Conservation (phyloP, 805 yeast species). For the Suhomyces kilbournensis region DNA sequence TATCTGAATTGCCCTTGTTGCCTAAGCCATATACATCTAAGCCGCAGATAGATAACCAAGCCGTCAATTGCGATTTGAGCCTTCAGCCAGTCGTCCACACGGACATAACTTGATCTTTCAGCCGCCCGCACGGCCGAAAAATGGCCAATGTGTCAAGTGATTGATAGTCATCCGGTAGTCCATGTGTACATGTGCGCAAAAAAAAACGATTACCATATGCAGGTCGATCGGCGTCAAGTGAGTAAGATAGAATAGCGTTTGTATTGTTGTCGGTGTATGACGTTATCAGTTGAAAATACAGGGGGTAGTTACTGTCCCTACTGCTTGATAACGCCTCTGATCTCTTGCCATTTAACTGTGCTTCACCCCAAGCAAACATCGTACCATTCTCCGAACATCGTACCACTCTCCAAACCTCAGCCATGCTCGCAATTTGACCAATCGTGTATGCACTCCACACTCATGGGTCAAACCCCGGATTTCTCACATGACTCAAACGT, state of each 20-base stretch:
- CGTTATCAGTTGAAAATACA: no score
- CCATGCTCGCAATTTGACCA: background rate
- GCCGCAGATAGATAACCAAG: background rate
- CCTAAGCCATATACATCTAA: background rate
- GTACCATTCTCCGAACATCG: background rate
- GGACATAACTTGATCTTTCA: background rate
- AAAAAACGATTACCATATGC: background rate
- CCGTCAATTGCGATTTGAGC: background rate
- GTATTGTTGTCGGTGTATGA: no score
- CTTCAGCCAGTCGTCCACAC: background rate
- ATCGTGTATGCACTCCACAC: background rate
- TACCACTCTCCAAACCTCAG: background rate
- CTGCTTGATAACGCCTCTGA: background rate
- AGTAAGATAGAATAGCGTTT: background rate
- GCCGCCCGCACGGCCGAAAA: background rate
- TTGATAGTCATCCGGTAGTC: background rate
- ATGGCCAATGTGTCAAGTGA: background rate
- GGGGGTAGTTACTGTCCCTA: background rate
- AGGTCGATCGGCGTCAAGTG: background rate
- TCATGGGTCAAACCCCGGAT: background rate
- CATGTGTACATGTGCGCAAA: background rate
- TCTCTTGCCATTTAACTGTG: background rate
- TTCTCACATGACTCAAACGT: background rate
- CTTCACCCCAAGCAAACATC: background rate
- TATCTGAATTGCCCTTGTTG: background rate